Percentiles rank a stretch among this genome's conserved stretches.
Evolutionary conservation across 2,329 filamentous ascomycete species (phyloP).

Genomic region (Cladosporium sp.): DNA sequence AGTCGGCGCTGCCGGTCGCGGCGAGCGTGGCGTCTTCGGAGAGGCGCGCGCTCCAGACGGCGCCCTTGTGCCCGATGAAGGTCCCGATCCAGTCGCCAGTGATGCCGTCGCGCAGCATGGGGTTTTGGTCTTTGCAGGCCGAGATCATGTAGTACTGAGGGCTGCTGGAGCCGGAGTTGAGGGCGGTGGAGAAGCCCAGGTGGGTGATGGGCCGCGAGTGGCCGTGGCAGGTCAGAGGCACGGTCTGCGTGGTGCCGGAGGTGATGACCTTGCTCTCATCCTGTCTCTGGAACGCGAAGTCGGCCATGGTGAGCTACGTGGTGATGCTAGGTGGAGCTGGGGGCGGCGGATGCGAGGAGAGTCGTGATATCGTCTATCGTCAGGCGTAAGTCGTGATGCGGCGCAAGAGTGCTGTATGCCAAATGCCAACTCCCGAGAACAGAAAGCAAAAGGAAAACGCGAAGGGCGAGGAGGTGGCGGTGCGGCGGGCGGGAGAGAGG

Average conservation of each 20-base stretch:
- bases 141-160: slow-evolving; percentile 77
- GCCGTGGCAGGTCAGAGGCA: slow-evolving; percentile 88
- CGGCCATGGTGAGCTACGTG: slow-evolving; percentile 20
- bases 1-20: slow-evolving; percentile 91
- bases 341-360: no score
- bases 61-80: slow-evolving; percentile 96
- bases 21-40: slow-evolving; percentile 82
- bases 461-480: no score
- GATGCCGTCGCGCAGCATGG: slow-evolving; percentile 92
- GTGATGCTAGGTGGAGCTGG: background rate
- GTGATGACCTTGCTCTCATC: slow-evolving; percentile 25
- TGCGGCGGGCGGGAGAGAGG: no score
- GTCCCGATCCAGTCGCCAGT: slow-evolving; percentile 98
- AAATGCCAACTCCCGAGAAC: no score
- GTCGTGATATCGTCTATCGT: background rate
- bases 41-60: slow-evolving; percentile 91
- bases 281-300: slow-evolving; percentile 31
- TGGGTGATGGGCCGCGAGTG: slow-evolving; percentile 90
- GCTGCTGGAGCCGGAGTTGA: slow-evolving; percentile 32
- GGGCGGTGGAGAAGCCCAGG: slow-evolving; percentile 77
- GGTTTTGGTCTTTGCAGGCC: slow-evolving; percentile 79
- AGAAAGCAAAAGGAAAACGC: no score
- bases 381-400: slow-evolving; percentile 20
- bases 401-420: background rate
- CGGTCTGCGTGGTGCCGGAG: slow-evolving; percentile 51